These are phyloP conservation scores for Populus deltoides DNA, from an alignment of 345 rosid species.

Conservation along the genomic window DNA sequence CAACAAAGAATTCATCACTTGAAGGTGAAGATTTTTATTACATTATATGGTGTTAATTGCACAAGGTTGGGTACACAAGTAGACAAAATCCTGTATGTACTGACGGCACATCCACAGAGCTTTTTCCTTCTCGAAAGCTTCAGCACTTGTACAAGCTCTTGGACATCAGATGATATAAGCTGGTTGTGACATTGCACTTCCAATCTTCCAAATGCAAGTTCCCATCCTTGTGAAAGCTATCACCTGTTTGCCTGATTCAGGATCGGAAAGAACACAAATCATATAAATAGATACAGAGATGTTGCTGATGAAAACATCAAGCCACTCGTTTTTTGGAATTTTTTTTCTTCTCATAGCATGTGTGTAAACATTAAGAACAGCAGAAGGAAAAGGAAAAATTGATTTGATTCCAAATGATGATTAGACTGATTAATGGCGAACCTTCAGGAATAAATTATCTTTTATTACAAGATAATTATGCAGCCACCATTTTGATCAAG, in stretches of 20 bases:
- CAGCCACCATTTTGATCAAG: neutral
- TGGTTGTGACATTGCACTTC: neutral
- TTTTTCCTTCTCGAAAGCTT: neutral
- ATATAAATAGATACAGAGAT: neutral
- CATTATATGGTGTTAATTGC: neutral
- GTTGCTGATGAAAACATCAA: neutral
- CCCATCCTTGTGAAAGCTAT: neutral
- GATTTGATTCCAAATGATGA: neutral
- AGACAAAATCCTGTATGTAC: neutral
- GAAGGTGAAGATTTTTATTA: neutral
- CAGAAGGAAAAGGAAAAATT: neutral
- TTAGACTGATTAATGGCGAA: neutral
- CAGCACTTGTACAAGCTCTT: neutral
- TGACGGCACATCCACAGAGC: neutral
- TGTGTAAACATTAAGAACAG: neutral
- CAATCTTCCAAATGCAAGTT: neutral
- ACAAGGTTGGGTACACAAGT: neutral
- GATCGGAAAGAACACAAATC: no score
- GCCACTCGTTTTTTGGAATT: neutral
- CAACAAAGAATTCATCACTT: neutral
- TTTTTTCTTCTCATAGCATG: neutral
- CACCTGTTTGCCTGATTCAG: conserved; percentile 19
- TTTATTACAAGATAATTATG: neutral
- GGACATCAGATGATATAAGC: neutral
- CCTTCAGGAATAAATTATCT: neutral